These are phyloP conservation scores for Fusarium redolens DNA, from an alignment of 2,329 filamentous ascomycete genomes.

Conservation along the genomic window DNA sequence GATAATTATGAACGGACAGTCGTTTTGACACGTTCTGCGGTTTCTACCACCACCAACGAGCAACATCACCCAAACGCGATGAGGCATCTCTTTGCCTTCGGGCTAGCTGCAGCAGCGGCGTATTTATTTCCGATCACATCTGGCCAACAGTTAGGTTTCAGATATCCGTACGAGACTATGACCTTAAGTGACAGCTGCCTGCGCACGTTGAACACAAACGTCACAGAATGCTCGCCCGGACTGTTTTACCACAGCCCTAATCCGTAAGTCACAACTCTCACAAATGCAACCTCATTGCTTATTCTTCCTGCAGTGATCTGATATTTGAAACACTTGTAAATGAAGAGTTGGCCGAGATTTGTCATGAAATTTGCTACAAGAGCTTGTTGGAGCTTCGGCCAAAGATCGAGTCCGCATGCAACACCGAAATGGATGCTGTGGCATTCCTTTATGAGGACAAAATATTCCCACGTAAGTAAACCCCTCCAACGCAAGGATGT, in stretches of 20 bases:
- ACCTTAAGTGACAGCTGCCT: not conserved
- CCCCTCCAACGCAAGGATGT: no score
- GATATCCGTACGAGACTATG: not conserved
- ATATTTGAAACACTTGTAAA: not conserved
- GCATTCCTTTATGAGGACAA: not conserved
- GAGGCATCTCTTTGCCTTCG: not conserved
- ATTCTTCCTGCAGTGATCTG: not conserved
- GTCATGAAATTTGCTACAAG: not conserved
- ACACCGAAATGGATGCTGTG: not conserved
- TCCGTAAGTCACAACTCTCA: not conserved
- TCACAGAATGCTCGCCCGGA: not conserved
- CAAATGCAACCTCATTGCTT: not conserved
- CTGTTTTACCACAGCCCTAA: not conserved
- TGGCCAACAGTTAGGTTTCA: not conserved
- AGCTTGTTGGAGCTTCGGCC: not conserved
- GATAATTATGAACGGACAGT: not conserved
- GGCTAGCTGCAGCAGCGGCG: not conserved
- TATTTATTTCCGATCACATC: not conserved
- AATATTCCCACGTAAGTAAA: not conserved
- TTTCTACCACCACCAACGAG: not conserved
- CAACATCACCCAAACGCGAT: not conserved
- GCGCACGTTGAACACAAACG: not conserved
- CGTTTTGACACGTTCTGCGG: not conserved
- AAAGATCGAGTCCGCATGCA: not conserved
- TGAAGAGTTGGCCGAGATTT: not conserved